Evolutionary conservation across 1,139 yeast genomes (phyloP).

Genomic region (Saccharomyces pastorianus): DNA sequence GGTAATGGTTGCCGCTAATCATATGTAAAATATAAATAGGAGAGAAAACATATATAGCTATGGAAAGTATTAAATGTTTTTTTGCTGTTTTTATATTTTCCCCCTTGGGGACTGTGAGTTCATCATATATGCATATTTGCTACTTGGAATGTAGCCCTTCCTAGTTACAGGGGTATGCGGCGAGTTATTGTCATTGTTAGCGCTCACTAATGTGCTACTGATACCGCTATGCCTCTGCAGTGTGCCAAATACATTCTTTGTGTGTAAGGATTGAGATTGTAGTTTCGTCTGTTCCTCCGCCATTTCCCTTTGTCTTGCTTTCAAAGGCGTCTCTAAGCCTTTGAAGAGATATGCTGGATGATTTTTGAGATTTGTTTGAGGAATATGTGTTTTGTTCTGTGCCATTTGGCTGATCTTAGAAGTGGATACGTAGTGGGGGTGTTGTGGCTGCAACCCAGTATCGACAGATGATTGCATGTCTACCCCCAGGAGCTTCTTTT

Average conservation of each 20-base stretch:
- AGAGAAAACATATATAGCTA: not conserved
- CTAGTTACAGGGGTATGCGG: conserved; percentile 10
- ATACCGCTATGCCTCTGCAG: not conserved
- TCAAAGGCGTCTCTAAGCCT: conserved; percentile 27
- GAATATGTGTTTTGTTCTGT: conserved; percentile 1
- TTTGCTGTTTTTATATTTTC: conserved; percentile 17
- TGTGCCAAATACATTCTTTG: not conserved
- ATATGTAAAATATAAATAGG: not conserved
- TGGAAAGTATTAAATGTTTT: not conserved
- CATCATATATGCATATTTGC: conserved; percentile 38
- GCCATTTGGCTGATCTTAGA: not conserved
- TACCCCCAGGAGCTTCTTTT: conserved; percentile 38
- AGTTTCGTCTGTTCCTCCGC: conserved; percentile 1
- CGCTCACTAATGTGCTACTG: not conserved
- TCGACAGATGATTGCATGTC: conserved; percentile 11
- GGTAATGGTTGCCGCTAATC: conserved; percentile 37
- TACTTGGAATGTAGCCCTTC: conserved; percentile 36
- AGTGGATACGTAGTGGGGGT: not conserved
- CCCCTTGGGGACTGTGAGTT: conserved; percentile 36
- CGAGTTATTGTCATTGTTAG: not conserved
- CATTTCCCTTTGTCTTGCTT: conserved; percentile 11
- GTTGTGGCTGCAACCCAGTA: not conserved
- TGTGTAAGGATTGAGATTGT: not conserved
- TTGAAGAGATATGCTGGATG: conserved; percentile 29
- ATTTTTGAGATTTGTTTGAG: not conserved